Base-by-base conservation (phyloP, 495 filamentous ascomycete genomes). In the Aspergillus nidulans region DNA sequence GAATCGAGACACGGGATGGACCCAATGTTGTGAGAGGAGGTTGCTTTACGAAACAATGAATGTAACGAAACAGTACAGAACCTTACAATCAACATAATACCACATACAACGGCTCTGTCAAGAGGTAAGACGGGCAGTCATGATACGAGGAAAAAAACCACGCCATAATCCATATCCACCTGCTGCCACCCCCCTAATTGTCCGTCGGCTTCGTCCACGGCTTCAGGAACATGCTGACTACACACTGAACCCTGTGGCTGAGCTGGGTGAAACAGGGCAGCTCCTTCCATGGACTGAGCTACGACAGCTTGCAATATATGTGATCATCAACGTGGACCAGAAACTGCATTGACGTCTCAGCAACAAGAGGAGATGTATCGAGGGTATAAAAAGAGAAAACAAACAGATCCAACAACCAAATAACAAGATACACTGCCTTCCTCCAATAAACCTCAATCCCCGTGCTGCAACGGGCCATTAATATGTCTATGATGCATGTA, bases 91-190 rank as follows among this genome's bases (percentile, higher is more conserved):
- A 34, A 34, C 30, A 34, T 34, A 12, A 34, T 34, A 6, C 30
- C 15, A 6, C 10, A 34, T 10, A 12, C 9, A 6, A 34, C 30
- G 9, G 30, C 28, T 47, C 52, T 32, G 8, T 41, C 15, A 13
- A 13, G 30, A 34, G 15, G 10, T 34, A 6, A 12, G 15, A 34
- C n/a, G n/a, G n/a, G 30, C 3, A 6, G 30, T 9, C 40, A 42
- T 63, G 61, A 63, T 63, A 63, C 61, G 61, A 60, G 61, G 61
- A 60, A 63, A 60, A 60, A 46, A 26, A 42, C 21, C n/a, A n/a
- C n/a, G n/a, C n/a, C n/a, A n/a, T n/a, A n/a, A 34, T 28, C 52
- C 25, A 47, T 46, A 47, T 47, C 52, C 52, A 54, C 52, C 52
- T 54, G 40, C 44, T 23, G 42, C 38, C 21, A 15, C 18, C 23